A percentile compares a stretch with the other conserved stretches of the same genome.
Evolutionary conservation across 176 grass and related monocot species (phyloP).

Genomic region (Zoysia japonica): DNA sequence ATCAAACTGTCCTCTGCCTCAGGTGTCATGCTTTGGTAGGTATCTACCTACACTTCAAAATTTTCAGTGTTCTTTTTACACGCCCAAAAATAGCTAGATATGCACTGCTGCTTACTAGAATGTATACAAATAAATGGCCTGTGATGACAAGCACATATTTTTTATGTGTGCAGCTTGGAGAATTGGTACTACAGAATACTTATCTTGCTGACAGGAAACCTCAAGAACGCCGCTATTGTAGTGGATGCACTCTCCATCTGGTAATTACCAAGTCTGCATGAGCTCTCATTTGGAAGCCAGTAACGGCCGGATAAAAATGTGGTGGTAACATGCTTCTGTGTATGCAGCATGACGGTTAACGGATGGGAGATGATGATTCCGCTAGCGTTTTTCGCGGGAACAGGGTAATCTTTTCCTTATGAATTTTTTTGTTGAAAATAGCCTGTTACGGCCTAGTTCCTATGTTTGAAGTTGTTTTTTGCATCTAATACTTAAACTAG

Average conservation of each 20-base stretch:
- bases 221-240: constrained; percentile 71
- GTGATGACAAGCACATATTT: neutral
- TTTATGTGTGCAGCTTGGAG: constrained; percentile 62
- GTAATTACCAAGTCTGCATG: constrained; percentile 16
- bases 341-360: constrained; percentile 77
- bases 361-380: constrained; percentile 97
- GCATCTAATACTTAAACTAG: too few relatives aligned
- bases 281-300: too few relatives aligned
- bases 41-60: too few relatives aligned
- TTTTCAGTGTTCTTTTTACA: too few relatives aligned
- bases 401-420: constrained; percentile 46
- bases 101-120: too few relatives aligned
- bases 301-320: too few relatives aligned
- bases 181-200: constrained; percentile 95
- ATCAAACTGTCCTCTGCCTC: constrained; percentile 75
- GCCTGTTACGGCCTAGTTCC: too few relatives aligned
- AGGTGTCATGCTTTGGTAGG: constrained; percentile 87
- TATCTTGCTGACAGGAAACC: constrained; percentile 70
- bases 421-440: too few relatives aligned
- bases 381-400: constrained; percentile 79
- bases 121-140: neutral
- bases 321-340: neutral
- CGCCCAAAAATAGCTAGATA: too few relatives aligned
- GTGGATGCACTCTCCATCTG: constrained; percentile 89
- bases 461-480: too few relatives aligned